Evolutionary conservation across 441 rosid species (phyloP).

Genomic region (Corymbia citriodora): DNA sequence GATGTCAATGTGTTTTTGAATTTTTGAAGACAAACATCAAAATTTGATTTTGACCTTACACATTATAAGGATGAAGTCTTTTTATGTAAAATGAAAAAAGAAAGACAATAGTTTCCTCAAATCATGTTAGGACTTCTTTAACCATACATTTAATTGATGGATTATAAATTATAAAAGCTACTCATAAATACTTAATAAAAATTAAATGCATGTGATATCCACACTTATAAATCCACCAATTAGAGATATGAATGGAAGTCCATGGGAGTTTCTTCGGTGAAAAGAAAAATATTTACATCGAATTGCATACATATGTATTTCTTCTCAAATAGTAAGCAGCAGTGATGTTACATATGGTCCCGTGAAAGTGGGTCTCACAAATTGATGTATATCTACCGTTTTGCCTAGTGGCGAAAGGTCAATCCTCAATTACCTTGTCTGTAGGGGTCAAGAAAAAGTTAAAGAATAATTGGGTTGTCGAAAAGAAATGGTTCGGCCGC

Average conservation of each 20-base stretch:
- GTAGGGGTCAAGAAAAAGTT: background rate
- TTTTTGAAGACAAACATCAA: background rate
- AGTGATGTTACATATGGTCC: too few species aligned
- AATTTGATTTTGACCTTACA: background rate
- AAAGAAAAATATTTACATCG: background rate
- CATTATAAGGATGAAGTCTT: background rate
- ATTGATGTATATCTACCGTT: background rate
- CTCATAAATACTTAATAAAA: background rate
- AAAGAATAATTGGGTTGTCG: background rate
- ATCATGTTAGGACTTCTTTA: too few species aligned
- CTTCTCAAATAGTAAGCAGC: background rate
- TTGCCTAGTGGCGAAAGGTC: background rate
- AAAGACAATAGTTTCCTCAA: background rate
- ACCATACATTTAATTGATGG: background rate
- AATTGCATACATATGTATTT: background rate
- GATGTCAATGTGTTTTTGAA: background rate
- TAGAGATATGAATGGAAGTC: background rate
- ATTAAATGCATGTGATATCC: background rate
- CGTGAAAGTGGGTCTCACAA: background rate
- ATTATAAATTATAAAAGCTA: too few species aligned
- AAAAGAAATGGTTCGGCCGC: background rate
- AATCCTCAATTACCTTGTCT: too few species aligned
- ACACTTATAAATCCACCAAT: background rate
- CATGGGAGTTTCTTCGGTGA: background rate
- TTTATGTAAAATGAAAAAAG: background rate